A percentile compares a stretch with the other conserved stretches of the same genome.
Conservation (phyloP, 2,329 filamentous ascomycete genomes). For the Clonostachys solani region DNA sequence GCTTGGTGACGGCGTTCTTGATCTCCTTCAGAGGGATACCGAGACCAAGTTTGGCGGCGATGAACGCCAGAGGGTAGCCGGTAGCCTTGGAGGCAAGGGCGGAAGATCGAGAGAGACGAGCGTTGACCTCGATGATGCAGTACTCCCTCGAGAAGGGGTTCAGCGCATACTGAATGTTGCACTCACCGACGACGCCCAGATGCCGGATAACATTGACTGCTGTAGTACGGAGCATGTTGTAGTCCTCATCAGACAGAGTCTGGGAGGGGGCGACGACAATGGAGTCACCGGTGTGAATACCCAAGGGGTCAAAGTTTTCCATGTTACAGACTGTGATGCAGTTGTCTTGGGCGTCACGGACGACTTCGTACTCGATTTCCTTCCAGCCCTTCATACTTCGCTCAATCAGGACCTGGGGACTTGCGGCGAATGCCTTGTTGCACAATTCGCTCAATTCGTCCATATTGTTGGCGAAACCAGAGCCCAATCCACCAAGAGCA, state of each 20-base stretch:
- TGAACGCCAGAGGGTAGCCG: conserved; percentile 92
- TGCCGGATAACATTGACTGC: conserved; percentile 97
- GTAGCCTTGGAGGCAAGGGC: conserved; percentile 96
- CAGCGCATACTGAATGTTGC: conserved; percentile 97
- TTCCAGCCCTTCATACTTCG: conserved; percentile 99
- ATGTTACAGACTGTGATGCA: conserved; percentile 99
- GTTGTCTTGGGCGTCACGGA: conserved; percentile 92
- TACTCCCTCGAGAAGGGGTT: conserved; percentile 96
- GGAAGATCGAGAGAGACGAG: conserved; percentile 89
- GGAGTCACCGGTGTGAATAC: conserved; percentile 96
- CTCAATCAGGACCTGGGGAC: conserved; percentile 94
- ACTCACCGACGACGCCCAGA: conserved; percentile 95
- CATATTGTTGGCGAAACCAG: conserved; percentile 90
- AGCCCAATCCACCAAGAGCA: conserved; percentile 89
- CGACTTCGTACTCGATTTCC: conserved; percentile 98
- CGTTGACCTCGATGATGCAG: conserved; percentile 99
- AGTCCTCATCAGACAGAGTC: conserved; percentile 94
- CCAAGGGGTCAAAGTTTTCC: conserved; percentile 99
- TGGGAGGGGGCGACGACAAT: conserved; percentile 97
- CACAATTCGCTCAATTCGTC: conserved; percentile 80
- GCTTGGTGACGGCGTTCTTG: conserved; percentile 91
- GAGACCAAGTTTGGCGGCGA: conserved; percentile 93
- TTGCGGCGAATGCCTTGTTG: conserved; percentile 90
- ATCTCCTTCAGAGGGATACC: conserved; percentile 96
- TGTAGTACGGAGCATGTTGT: conserved; percentile 97